Conservation (phyloP, 2,329 filamentous ascomycete genomes). For the Talaromyces rugulosus region DNA sequence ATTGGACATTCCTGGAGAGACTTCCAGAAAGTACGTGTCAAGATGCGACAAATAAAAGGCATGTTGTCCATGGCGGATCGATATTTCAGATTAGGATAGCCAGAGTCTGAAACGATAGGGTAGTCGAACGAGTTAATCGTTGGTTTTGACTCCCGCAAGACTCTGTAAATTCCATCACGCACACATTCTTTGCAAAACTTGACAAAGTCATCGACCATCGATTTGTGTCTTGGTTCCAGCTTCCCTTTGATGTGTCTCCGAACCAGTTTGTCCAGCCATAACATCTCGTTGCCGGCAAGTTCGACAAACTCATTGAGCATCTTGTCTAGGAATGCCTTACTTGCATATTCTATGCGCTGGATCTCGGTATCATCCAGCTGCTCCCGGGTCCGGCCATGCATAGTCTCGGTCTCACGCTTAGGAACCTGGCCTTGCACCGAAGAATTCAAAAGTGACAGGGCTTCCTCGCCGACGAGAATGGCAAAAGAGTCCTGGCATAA, state of each 20-base stretch:
- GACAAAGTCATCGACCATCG: conserved; percentile 19
- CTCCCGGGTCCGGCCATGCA: conserved; percentile 48
- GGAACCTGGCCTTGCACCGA: background rate
- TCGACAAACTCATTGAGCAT: conserved; percentile 33
- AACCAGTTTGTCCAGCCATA: conserved; percentile 32
- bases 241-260: conserved; percentile 26
- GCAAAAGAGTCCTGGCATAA: conserved; percentile 49
- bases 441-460: conserved; percentile 40
- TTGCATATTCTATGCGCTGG: conserved; percentile 58
- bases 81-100: conserved; percentile 13
- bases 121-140: background rate
- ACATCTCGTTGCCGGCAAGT: conserved; percentile 31
- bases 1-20: background rate
- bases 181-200: conserved; percentile 27
- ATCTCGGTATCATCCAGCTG: conserved; percentile 51
- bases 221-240: conserved; percentile 10
- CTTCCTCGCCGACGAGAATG: conserved; percentile 61
- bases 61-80: conserved; percentile 16
- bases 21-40: conserved; percentile 30
- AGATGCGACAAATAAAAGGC: conserved; percentile 19
- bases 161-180: conserved; percentile 25
- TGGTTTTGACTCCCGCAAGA: conserved; percentile 6
- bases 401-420: conserved; percentile 18
- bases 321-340: conserved; percentile 49
- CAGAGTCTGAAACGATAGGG: background rate